A percentile compares a stretch with the other conserved stretches of the same genome.
Conservation (phyloP, 352 stramenopile genomes). For the Globisporangium echinulatum region DNA sequence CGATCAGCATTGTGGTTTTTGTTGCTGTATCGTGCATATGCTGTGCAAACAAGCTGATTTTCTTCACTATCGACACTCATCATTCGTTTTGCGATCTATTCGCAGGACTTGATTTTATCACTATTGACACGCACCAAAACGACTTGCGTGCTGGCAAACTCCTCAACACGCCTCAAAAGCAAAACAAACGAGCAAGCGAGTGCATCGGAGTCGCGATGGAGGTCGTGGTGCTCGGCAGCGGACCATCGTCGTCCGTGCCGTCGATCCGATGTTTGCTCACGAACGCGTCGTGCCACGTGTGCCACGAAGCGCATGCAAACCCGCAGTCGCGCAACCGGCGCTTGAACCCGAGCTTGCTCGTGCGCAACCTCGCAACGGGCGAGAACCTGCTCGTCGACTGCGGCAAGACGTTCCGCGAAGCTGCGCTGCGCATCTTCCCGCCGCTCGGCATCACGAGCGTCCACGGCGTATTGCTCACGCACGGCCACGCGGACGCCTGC, state of each 20-base stretch:
- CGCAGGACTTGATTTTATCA: too few relatives aligned
- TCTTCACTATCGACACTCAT: too few relatives aligned
- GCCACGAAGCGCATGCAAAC: constrained; percentile 58
- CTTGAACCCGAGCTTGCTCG: constrained; percentile 72
- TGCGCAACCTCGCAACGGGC: constrained; percentile 35
- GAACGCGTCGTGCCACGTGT: constrained; percentile 45
- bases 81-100: too few relatives aligned
- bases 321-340: constrained; percentile 70
- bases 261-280: constrained; percentile 68
- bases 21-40: too few relatives aligned
- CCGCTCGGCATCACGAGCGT: constrained; percentile 37
- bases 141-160: too few relatives aligned
- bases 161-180: too few relatives aligned
- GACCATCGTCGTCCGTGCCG: constrained; percentile 78
- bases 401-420: constrained; percentile 86
- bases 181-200: too few relatives aligned
- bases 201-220: constrained; percentile 33
- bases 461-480: constrained; percentile 74
- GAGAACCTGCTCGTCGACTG: constrained; percentile 80
- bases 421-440: constrained; percentile 61
- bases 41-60: too few relatives aligned
- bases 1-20: too few relatives aligned
- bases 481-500: constrained; percentile 80
- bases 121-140: too few relatives aligned
- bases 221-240: constrained; percentile 74